phyloP scores from a whole-genome alignment of 2,329 filamentous ascomycete species.

The Pseudopyrenochaeta lycopersici region DNA sequence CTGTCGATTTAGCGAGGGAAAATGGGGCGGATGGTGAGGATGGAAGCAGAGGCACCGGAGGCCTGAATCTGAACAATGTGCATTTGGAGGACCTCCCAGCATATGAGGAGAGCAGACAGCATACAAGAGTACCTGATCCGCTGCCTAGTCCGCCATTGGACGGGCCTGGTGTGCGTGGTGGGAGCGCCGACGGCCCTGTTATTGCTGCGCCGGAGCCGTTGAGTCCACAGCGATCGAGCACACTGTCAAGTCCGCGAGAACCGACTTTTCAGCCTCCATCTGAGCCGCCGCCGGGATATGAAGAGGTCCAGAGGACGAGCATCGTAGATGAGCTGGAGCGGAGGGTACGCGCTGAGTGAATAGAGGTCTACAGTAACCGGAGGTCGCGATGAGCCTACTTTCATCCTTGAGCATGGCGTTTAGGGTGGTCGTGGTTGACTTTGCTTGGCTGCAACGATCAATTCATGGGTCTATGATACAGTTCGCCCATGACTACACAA shows the following conservation, averaged over 20 bases:
- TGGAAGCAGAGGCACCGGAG: constrained; percentile 53
- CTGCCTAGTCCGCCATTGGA: constrained; percentile 31
- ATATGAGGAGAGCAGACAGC: constrained; percentile 72
- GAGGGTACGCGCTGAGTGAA: constrained; percentile 41
- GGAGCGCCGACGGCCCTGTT: constrained; percentile 23
- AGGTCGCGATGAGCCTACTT: background rate
- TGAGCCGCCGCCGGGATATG: constrained; percentile 90
- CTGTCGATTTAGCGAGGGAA: constrained; percentile 76
- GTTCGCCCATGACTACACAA: background rate
- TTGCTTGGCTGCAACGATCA: background rate
- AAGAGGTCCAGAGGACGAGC: constrained; percentile 86
- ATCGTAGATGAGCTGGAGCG: constrained; percentile 76
- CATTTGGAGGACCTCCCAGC: constrained; percentile 88
- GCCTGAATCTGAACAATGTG: constrained; percentile 69
- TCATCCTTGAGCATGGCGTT: background rate
- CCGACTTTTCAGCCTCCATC: constrained; percentile 61
- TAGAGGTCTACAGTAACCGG: constrained; percentile 21
- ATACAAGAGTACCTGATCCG: constrained; percentile 46
- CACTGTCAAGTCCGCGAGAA: constrained; percentile 38
- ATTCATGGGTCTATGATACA: background rate
- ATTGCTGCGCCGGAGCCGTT: constrained; percentile 24
- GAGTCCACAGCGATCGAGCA: constrained; percentile 40
- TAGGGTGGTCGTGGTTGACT: background rate
- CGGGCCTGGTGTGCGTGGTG: constrained; percentile 10
- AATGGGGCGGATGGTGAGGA: constrained; percentile 62